These are phyloP conservation scores for Penicillium sclerotigenum DNA, from an alignment of 2,329 filamentous ascomycete genomes.

Conservation along the genomic window DNA sequence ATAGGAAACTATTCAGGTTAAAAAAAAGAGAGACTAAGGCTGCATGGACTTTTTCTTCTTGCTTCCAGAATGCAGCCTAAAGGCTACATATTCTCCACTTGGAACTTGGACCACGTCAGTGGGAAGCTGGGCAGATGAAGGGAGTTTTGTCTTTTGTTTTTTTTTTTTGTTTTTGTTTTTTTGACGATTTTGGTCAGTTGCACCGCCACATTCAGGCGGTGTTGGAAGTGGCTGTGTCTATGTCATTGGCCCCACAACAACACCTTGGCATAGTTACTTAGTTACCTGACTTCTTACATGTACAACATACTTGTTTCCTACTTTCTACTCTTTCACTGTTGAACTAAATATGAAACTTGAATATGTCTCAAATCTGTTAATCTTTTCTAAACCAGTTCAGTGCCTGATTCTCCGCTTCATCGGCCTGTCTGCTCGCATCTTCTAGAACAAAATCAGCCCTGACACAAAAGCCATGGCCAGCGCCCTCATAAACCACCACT, in stretches of 20 bases:
- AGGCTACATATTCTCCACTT: slow-evolving; percentile 4
- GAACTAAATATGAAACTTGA: neutral
- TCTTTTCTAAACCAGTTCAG: slow-evolving; percentile 16
- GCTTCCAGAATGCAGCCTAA: slow-evolving; percentile 3
- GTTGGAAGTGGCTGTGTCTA: neutral
- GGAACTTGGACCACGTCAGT: neutral
- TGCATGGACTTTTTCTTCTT: too few relatives aligned
- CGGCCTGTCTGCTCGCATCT: slow-evolving; percentile 22
- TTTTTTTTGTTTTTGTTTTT: neutral
- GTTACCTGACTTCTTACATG: neutral
- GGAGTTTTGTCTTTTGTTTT: neutral
- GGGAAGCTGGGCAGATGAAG: neutral
- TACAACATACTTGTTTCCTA: neutral
- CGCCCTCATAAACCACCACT: slow-evolving; percentile 25
- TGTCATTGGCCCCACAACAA: neutral
- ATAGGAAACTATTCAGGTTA: neutral
- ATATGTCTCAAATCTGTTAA: neutral
- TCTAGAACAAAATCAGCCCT: slow-evolving; percentile 23
- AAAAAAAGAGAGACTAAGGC: neutral
- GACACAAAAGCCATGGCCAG: slow-evolving; percentile 30
- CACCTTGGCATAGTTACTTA: too few relatives aligned
- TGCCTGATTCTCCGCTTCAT: slow-evolving; percentile 28
- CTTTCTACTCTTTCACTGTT: neutral
- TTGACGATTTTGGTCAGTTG: neutral
- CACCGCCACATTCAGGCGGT: neutral